phyloP scores from a whole-genome alignment of 1,284 basidiomycete genomes.

The Hortiboletus rubellus region DNA sequence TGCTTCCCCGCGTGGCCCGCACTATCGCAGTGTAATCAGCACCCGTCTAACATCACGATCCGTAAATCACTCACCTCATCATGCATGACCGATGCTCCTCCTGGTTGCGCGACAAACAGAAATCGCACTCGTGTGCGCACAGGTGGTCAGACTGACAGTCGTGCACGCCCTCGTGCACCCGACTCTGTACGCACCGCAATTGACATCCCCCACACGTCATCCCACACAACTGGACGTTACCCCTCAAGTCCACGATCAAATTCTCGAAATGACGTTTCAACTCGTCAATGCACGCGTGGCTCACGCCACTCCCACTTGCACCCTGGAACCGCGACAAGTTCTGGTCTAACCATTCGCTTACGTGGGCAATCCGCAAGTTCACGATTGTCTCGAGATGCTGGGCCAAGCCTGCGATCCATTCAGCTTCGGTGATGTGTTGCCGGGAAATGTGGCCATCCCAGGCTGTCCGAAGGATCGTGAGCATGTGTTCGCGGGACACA shows the following conservation, averaged over 20 bases:
- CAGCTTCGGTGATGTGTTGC: slow-evolving; percentile 35
- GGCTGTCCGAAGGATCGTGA: slow-evolving; percentile 32
- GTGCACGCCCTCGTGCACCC: slow-evolving; percentile 48
- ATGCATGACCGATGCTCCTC: slow-evolving; percentile 39
- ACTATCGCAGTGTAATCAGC: slow-evolving; percentile 30
- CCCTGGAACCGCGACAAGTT: slow-evolving; percentile 50
- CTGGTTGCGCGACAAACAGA: slow-evolving; percentile 37
- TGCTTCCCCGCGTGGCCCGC: slow-evolving; percentile 58
- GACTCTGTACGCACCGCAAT: slow-evolving; percentile 46
- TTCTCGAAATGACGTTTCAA: slow-evolving; percentile 47
- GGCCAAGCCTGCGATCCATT: slow-evolving; percentile 43
- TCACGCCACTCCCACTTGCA: slow-evolving; percentile 1
- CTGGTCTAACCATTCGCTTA: slow-evolving; percentile 49
- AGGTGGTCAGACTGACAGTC: slow-evolving; percentile 50
- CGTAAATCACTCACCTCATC: slow-evolving; percentile 45
- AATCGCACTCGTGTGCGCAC: slow-evolving; percentile 47
- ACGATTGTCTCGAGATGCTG: slow-evolving; percentile 41
- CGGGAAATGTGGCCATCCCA: slow-evolving; percentile 38
- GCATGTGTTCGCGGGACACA: slow-evolving; percentile 30
- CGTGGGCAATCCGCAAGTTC: slow-evolving; percentile 44
- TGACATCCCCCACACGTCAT: slow-evolving; percentile 48
- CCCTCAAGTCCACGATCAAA: slow-evolving; percentile 43
- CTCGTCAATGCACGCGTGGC: slow-evolving; percentile 46
- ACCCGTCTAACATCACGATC: background rate
- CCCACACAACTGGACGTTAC: slow-evolving; percentile 50